A percentile compares a stretch with the other conserved stretches of the same genome.
phyloP scores from a whole-genome alignment of 441 rosid species.

The Iberis amara region DNA sequence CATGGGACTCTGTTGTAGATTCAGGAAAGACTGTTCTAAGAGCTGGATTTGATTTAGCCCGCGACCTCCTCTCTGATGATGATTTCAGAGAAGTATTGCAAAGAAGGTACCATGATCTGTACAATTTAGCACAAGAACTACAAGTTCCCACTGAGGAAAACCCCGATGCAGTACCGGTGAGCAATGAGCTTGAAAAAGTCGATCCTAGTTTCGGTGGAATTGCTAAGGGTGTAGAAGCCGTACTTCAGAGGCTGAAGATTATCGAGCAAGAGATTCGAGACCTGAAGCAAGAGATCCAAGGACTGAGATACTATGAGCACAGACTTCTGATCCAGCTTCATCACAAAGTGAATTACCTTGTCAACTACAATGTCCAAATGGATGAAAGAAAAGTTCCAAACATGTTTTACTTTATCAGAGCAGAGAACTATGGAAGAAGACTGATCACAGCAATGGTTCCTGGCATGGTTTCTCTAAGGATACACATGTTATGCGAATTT shows the following conservation, averaged over 20 bases:
- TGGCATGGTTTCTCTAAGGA: conserved; percentile 76
- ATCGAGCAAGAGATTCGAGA: conserved; percentile 94
- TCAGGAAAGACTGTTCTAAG: conserved; percentile 53
- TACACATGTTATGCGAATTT: conserved; percentile 89
- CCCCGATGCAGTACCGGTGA: conserved; percentile 34
- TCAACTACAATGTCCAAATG: conserved; percentile 72
- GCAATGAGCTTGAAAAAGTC: conserved; percentile 49
- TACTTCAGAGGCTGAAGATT: conserved; percentile 80
- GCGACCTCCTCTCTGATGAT: conserved; percentile 84
- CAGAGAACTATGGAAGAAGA: conserved; percentile 83
- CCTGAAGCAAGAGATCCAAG: conserved; percentile 92
- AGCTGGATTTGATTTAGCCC: conserved; percentile 77
- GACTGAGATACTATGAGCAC: conserved; percentile 83
- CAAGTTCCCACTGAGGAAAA: conserved; percentile 58
- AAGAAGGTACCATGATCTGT: conserved; percentile 69
- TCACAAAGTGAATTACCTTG: conserved; percentile 79
- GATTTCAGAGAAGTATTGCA: conserved; percentile 89
- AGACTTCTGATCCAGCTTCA: conserved; percentile 80
- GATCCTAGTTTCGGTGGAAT: conserved; percentile 82
- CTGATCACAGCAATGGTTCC: conserved; percentile 66
- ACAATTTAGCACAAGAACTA: conserved; percentile 80
- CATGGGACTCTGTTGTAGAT: conserved; percentile 67
- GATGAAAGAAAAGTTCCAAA: conserved; percentile 94
- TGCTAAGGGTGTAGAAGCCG: conserved; percentile 83
- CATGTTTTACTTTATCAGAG: conserved; percentile 74